A percentile compares a stretch with the other conserved stretches of the same genome.
Conservation (phyloP, 306 rosid species). For the Vigna trinervia region DNA sequence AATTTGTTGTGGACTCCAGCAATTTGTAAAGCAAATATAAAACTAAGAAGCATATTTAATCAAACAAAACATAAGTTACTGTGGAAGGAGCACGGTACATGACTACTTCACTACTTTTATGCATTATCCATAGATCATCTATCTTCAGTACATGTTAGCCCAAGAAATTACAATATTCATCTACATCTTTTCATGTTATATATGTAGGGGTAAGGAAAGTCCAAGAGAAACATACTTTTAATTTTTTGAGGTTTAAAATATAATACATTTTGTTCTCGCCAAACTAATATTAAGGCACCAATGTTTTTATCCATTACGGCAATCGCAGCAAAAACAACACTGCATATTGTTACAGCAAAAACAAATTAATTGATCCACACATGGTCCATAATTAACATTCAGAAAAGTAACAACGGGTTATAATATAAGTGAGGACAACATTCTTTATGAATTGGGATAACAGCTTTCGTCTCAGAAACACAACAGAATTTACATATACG, state of each 20-base stretch:
- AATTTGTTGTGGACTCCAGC: not conserved
- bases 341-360: not conserved
- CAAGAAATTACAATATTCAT: slow-evolving; percentile 14
- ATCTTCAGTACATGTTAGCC: not conserved
- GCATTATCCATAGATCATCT: not conserved
- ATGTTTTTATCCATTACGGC: not conserved
- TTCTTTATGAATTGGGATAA: not conserved
- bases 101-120: not conserved
- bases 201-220: not conserved
- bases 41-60: slow-evolving; percentile 4
- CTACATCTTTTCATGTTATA: not conserved
- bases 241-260: slow-evolving; percentile 24
- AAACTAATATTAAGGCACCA: not conserved
- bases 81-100: not conserved
- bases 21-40: slow-evolving; percentile 18
- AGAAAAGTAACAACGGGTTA: slow-evolving; percentile 12
- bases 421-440: not conserved
- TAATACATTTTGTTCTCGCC: slow-evolving; percentile 10
- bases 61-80: slow-evolving; percentile 12
- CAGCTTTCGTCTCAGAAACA: not conserved
- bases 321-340: not conserved
- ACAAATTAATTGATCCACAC: not conserved
- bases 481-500: not conserved
- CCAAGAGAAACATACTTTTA: not conserved
- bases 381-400: not conserved